Evolutionary conservation across 495 filamentous ascomycete species (phyloP).

Genomic region (Aspergillus carlsbadensis): DNA sequence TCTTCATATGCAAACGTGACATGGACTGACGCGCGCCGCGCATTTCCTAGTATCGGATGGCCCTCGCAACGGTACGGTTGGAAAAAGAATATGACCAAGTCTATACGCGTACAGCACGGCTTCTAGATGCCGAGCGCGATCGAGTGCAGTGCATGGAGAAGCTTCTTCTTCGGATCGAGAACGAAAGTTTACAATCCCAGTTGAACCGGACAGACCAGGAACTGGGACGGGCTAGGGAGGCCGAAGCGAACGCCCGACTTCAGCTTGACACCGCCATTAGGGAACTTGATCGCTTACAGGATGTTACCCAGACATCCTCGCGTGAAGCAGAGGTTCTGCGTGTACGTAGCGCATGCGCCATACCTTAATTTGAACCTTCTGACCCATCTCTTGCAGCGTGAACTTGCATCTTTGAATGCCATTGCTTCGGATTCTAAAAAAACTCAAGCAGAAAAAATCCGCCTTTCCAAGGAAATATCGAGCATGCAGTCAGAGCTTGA

Average conservation of each 20-base stretch:
- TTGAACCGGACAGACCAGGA: slow-evolving; percentile 55
- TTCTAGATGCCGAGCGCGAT: slow-evolving; percentile 66
- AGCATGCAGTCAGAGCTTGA: slow-evolving; percentile 74
- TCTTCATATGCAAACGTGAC: background rate
- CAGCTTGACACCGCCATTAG: slow-evolving; percentile 57
- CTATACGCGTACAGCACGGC: slow-evolving; percentile 53
- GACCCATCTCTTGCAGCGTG: slow-evolving; percentile 47
- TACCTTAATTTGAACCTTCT: background rate
- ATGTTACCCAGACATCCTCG: slow-evolving; percentile 52
- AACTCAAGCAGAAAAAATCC: slow-evolving; percentile 72
- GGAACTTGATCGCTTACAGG: slow-evolving; percentile 55
- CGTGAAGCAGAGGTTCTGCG: slow-evolving; percentile 67
- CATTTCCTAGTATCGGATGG: slow-evolving; percentile 37
- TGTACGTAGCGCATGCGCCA: slow-evolving; percentile 41
- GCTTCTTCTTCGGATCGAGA: slow-evolving; percentile 69
- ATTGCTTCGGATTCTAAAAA: slow-evolving; percentile 66
- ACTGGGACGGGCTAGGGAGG: slow-evolving; percentile 43
- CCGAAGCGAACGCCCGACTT: slow-evolving; percentile 53
- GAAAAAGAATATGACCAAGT: slow-evolving; percentile 67
- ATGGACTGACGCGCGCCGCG: slow-evolving; percentile 2
- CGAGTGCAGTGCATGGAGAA: slow-evolving; percentile 64
- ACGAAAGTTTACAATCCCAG: slow-evolving; percentile 60
- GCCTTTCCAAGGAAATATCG: slow-evolving; percentile 68
- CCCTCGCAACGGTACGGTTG: slow-evolving; percentile 47
- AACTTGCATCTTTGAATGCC: slow-evolving; percentile 61